A percentile compares a stretch with the other conserved stretches of the same genome.
Conservation (phyloP, 2,329 filamentous ascomycete genomes). For the Lachnellula subtilissima region DNA sequence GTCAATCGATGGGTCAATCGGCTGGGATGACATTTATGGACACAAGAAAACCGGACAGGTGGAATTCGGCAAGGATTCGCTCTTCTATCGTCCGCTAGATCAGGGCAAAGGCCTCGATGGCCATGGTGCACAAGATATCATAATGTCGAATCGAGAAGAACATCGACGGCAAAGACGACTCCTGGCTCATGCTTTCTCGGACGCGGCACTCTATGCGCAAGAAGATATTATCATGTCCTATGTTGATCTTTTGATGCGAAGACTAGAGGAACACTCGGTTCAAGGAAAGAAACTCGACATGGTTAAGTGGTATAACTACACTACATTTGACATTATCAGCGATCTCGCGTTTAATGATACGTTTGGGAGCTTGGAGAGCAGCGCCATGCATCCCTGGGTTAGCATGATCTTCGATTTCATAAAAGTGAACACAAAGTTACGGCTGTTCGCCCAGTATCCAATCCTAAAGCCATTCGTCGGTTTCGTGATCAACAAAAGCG, state of each 20-base stretch:
- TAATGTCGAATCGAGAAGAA: constrained; percentile 3
- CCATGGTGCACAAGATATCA: background rate
- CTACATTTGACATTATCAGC: constrained; percentile 36
- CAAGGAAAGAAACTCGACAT: background rate
- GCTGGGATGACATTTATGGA: background rate
- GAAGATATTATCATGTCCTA: constrained; percentile 17
- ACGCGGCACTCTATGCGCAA: constrained; percentile 30
- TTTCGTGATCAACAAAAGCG: background rate
- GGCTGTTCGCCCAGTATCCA: background rate
- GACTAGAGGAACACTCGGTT: constrained; percentile 24
- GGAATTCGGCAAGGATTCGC: background rate
- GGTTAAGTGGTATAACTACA: constrained; percentile 5
- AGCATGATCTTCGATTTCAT: background rate
- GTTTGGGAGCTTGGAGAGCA: constrained; percentile 26
- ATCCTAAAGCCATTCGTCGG: background rate
- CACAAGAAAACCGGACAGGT: background rate
- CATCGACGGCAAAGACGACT: constrained; percentile 29
- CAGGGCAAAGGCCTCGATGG: background rate
- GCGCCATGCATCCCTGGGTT: background rate
- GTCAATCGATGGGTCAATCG: constrained; percentile 15
- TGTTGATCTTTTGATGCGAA: constrained; percentile 5
- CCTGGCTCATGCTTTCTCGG: constrained; percentile 31
- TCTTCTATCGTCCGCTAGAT: background rate
- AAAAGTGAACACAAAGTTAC: background rate
- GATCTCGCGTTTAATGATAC: constrained; percentile 32